Percentiles rank a stretch among this genome's conserved stretches.
phyloP scores from a whole-genome alignment of 108 stramenopile species.

The Mayamaea pseudoterrestris region DNA sequence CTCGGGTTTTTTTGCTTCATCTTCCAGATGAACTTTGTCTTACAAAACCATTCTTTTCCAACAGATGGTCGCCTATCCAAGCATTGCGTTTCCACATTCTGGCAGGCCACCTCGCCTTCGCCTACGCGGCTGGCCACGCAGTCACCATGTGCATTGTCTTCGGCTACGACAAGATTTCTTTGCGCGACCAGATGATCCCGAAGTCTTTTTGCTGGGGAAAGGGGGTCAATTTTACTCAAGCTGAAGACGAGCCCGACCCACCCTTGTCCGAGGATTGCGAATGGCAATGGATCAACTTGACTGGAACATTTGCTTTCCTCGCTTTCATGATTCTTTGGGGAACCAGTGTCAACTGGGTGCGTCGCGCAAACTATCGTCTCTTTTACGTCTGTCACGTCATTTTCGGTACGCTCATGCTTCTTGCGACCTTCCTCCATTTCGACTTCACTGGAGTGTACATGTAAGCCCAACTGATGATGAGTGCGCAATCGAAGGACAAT shows the following conservation, averaged over 20 bases:
- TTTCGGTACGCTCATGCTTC: slow-evolving; percentile 1
- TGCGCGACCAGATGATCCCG: slow-evolving; percentile 9
- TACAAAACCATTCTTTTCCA: too few species aligned
- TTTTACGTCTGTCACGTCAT: slow-evolving; percentile 20
- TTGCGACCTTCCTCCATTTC: background rate
- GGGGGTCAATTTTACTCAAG: background rate
- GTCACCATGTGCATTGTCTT: slow-evolving; percentile 2
- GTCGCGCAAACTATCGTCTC: slow-evolving; percentile 20
- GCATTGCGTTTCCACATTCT: slow-evolving; percentile 1
- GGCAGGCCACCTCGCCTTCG: slow-evolving; percentile 6
- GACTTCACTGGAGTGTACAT: background rate
- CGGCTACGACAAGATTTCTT: background rate
- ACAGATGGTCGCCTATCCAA: slow-evolving; percentile 1
- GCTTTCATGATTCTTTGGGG: slow-evolving; percentile 15
- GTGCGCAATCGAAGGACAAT: too few species aligned
- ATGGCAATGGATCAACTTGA: slow-evolving; percentile 10
- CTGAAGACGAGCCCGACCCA: background rate
- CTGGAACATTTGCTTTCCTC: slow-evolving; percentile 13
- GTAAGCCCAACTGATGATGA: too few species aligned
- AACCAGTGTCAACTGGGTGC: slow-evolving; percentile 19
- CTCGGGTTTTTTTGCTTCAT: too few species aligned
- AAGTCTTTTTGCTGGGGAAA: slow-evolving; percentile 4
- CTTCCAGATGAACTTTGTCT: too few species aligned
- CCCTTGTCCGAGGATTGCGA: background rate
- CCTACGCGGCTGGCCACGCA: background rate